Percentiles rank a stretch among this genome's conserved stretches.
Conservation (phyloP, 2,329 filamentous ascomycete genomes). For the Leptosphaerulina australis region DNA sequence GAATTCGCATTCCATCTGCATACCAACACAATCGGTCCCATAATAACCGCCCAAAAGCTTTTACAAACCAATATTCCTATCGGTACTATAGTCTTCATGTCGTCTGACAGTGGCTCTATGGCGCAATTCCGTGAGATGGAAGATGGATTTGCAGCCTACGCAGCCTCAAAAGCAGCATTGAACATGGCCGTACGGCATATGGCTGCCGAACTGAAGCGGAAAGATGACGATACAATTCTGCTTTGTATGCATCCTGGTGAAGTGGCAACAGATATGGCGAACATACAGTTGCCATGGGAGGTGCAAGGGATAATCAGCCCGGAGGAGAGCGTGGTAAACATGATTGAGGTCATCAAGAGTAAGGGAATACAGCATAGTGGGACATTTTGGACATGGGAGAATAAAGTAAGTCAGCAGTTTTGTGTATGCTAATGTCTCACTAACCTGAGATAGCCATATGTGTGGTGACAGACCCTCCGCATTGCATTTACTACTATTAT, state of each 20-base stretch:
- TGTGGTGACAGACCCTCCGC: slow-evolving; percentile 30
- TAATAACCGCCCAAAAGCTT: slow-evolving; percentile 61
- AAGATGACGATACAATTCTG: slow-evolving; percentile 57
- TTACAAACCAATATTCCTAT: slow-evolving; percentile 56
- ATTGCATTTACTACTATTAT: neutral
- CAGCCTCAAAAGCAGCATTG: slow-evolving; percentile 62
- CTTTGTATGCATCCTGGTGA: slow-evolving; percentile 64
- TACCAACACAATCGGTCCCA: slow-evolving; percentile 65
- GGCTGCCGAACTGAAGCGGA: slow-evolving; percentile 61
- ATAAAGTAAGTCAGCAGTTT: slow-evolving; percentile 49
- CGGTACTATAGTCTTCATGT: slow-evolving; percentile 61
- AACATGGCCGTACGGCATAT: slow-evolving; percentile 64
- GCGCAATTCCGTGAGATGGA: slow-evolving; percentile 60
- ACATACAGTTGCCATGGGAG: slow-evolving; percentile 58
- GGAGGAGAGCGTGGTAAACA: slow-evolving; percentile 57
- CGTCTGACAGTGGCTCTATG: slow-evolving; percentile 62
- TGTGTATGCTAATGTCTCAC: neutral
- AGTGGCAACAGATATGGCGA: slow-evolving; percentile 63
- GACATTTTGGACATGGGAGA: slow-evolving; percentile 63
- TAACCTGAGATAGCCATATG: slow-evolving; percentile 33
- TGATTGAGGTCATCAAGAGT: slow-evolving; percentile 59
- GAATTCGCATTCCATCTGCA: slow-evolving; percentile 62
- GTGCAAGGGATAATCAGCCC: slow-evolving; percentile 60
- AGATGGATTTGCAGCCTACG: slow-evolving; percentile 64
- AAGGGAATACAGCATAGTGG: slow-evolving; percentile 58